Base-by-base conservation (phyloP, 176 grass and related monocot species). In the Otatea glauca region DNA sequence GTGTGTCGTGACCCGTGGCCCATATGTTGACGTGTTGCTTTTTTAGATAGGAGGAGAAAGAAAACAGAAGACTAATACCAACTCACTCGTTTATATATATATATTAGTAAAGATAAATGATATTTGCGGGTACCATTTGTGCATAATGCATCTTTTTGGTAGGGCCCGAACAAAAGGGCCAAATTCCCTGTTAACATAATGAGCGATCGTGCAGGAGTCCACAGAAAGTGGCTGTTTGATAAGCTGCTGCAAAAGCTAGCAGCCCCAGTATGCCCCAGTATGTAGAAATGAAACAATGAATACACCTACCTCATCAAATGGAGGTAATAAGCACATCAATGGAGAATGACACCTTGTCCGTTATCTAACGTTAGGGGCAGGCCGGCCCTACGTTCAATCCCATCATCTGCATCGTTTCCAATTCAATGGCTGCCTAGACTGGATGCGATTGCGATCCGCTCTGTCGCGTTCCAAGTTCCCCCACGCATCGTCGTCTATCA, bases 211-310 rank as follows among this genome's bases (percentile, higher is more conserved):
- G 18, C 50, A 77, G 16, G 13, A 13, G 38, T 61, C 45, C 85
- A 87, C 61, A 5, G 61, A 76, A 7, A 60, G 39, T 42, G 37
- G 7, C 21, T 24, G 37, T 65, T 0, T 20, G 20, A 7, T 7
- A 16, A 39, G 41, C 6, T 59, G 0, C 24, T 37, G 13, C 42
- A 16, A 65, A 48, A 82, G 32, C 5, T 72, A 76, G 15, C 6
- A 32, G 48, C 0, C 34, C 37, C 17, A 51, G 69, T 76, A 80
- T 83, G 76, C 63, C 34, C 37, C 17, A 51, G 69, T 76, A 80
- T 83, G 76, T 53, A 9, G 61, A 43, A 75, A 89, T 15, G 37
- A 48, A 16, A 2, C 51, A 20, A 65, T 7, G 38, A 23, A 45
- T 9, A 21, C 3, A 66, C 35, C 27, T 1, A 25, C 7, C 32